Evolutionary conservation across 257 asterid genomes (phyloP).

Genomic region (Asclepias syriaca): DNA sequence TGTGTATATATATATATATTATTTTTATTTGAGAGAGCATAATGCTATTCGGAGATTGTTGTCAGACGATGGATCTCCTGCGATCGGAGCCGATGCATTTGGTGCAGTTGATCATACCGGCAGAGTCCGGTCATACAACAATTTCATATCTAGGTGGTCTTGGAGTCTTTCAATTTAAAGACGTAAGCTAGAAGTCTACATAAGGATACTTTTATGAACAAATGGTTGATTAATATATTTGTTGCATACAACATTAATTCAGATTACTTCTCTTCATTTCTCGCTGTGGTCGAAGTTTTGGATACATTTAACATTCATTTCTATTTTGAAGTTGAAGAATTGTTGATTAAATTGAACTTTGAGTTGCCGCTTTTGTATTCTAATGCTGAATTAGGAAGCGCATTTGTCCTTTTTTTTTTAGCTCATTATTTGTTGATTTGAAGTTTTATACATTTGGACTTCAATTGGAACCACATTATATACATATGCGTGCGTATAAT

Average conservation of each 20-base stretch:
- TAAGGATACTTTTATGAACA: conserved; percentile 2
- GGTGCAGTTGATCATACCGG: conserved; percentile 54
- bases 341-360: neutral
- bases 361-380: neutral
- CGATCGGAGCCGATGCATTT: conserved; percentile 66
- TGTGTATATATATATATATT: neutral
- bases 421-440: neutral
- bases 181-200: conserved; percentile 37
- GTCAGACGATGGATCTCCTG: conserved; percentile 54
- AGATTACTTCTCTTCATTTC: neutral
- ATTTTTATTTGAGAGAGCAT: neutral
- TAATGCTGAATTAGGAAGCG: neutral
- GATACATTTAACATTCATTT: neutral
- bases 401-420: neutral
- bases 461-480: neutral
- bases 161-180: conserved; percentile 58
- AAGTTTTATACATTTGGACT: neutral
- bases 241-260: neutral
- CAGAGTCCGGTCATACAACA: conserved; percentile 50
- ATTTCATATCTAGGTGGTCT: conserved; percentile 60
- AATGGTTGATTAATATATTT: neutral
- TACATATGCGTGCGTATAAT: too few relatives aligned
- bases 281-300: neutral
- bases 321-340: neutral
- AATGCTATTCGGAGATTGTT: conserved; percentile 5